Evolutionary conservation across 2,329 filamentous ascomycete genomes (phyloP).

Genomic region (Diaporthe australafricana): DNA sequence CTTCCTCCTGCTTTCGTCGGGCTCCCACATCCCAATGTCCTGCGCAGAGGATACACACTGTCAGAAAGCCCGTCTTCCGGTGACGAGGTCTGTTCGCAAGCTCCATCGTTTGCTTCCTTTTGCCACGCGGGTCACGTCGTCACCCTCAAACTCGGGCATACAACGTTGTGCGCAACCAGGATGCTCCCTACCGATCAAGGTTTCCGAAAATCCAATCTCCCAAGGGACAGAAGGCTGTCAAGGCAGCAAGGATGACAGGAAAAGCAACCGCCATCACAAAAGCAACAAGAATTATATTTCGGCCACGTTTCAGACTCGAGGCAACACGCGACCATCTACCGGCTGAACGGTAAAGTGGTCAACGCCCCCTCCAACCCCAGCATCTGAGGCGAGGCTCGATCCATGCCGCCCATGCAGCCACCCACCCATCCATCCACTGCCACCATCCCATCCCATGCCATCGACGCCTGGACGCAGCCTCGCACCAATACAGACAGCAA

Average conservation of each 20-base stretch:
- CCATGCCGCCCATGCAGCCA: background rate
- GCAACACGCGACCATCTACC: slow-evolving; percentile 20
- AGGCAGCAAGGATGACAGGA: background rate
- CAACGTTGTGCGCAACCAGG: slow-evolving; percentile 12
- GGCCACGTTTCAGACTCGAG: slow-evolving; percentile 35
- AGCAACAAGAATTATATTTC: slow-evolving; percentile 10
- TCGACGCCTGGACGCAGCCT: slow-evolving; percentile 1
- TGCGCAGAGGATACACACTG: too few relatives aligned
- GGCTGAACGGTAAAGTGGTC: slow-evolving; percentile 18
- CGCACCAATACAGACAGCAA: background rate
- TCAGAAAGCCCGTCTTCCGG: background rate
- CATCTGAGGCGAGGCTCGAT: slow-evolving; percentile 13
- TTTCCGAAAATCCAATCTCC: slow-evolving; percentile 22
- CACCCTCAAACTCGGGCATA: slow-evolving; percentile 14
- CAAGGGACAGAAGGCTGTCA: background rate
- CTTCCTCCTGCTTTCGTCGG: background rate
- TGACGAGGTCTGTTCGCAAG: slow-evolving; percentile 23
- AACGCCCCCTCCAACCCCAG: background rate
- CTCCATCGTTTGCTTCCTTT: background rate
- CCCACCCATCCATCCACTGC: background rate
- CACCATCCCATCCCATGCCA: too few relatives aligned
- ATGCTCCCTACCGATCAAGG: slow-evolving; percentile 2
- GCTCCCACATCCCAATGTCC: slow-evolving; percentile 8
- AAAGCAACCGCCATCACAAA: slow-evolving; percentile 5
- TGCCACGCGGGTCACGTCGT: slow-evolving; percentile 2